Evolutionary conservation across 1,284 basidiomycete genomes (phyloP).

Genomic region (Sanghuangporus baumii): DNA sequence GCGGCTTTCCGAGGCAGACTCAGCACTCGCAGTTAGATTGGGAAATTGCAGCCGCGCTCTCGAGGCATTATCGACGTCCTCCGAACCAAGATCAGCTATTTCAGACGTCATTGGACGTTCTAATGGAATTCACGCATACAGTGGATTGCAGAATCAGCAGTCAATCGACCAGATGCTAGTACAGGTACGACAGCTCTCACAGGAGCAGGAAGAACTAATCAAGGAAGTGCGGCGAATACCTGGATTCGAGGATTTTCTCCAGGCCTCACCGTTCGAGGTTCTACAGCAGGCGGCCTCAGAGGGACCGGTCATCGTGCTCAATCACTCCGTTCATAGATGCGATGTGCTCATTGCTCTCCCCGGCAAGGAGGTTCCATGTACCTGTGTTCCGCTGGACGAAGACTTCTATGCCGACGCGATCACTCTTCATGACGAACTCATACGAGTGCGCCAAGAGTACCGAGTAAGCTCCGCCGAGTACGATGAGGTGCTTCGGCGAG

Average conservation of each 20-base stretch:
- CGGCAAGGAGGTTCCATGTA: not conserved
- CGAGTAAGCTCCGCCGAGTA: constrained; percentile 5
- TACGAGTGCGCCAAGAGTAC: not conserved
- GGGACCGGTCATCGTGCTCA: constrained; percentile 11
- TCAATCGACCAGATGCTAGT: not conserved
- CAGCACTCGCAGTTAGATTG: not conserved
- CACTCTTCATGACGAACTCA: not conserved
- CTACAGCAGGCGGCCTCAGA: constrained; percentile 15
- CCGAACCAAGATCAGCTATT: not conserved
- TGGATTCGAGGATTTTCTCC: constrained; percentile 13
- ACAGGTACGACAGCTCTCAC: not conserved
- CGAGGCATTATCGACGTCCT: not conserved
- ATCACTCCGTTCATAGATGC: constrained; percentile 1
- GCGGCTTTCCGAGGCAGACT: not conserved
- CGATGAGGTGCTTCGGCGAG: constrained; percentile 14
- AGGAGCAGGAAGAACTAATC: constrained; percentile 5
- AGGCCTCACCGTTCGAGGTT: not conserved
- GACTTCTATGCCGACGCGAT: not conserved
- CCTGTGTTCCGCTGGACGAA: not conserved
- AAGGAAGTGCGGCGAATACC: constrained; percentile 9
- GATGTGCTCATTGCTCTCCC: not conserved
- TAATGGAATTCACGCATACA: not conserved
- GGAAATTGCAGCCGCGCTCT: not conserved
- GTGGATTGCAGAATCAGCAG: not conserved
- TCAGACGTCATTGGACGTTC: not conserved